Evolutionary conservation across 805 yeast species (phyloP), one percentile per base, ranked within the genome.

Genomic region (Hemisphaericaspora nanyangensis): DNA sequence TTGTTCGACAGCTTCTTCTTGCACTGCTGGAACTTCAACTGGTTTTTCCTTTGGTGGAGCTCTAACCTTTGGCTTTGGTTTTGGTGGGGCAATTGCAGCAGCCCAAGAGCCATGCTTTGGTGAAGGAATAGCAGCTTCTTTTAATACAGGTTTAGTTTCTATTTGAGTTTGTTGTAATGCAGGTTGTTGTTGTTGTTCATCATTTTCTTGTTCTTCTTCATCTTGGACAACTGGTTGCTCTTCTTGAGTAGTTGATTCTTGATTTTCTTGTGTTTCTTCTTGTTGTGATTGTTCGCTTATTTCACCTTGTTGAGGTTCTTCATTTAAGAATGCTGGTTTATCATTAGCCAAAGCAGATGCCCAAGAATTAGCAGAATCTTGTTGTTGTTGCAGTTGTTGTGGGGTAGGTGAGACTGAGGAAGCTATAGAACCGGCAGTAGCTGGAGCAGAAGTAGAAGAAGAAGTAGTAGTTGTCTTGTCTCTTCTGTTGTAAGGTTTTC

Each of bases 61-160:
- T 42, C 56, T 48, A 50, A 50, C 43, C 19, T 42, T 44, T 27
- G 67, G 59, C 52, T 73, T 70, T 32, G 87, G 81, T 40, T 60
- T 59, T 35, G 65, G 60, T 30, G 72, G 73, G 39, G 71, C 62
- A 37, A 82, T 81, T 50, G 82, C 77, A 13, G 89, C 76, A 22
- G 88, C 87, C 85, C 88, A 82, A 5, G 87, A 70, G 52, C 70
- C 66, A 48, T 67, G 58, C 12, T 71, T 68, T 16, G 82, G 81
- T 38, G 44, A 55, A 68, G 79, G 52, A 70, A 60, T 34, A 60
- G 64, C 18, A 72, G 78, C 53, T 60, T 65, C 52, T 40, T 56
- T 55, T 41, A 55, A 55, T 27, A 51, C 55, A 31, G 50, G 39
- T 20, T 41, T 38, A 7, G 58, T 47, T 13, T 61, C 52, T 31